Base-by-base conservation (phyloP, 2,329 filamentous ascomycete species). In the Colletotrichum sojae region DNA sequence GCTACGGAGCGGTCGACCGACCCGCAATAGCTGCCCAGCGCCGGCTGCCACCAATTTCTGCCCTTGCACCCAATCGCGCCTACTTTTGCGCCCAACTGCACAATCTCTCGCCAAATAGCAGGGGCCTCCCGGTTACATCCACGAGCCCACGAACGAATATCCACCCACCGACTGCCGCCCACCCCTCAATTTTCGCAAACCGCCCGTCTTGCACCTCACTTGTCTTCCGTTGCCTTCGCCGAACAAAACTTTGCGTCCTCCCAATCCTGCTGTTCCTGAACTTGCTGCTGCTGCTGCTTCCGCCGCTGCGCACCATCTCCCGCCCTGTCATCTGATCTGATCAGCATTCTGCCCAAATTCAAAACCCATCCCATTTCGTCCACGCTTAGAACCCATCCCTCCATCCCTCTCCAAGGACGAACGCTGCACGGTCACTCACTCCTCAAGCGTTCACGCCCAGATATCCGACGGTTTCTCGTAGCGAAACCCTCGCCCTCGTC, bases 1-100 rank as follows among this genome's bases (percentile, higher is more conserved):
- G 31, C 31, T 36, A 36, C 69, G 66, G 65, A 61, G 60, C 65
- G 69, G 64, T 65, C 45, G 66, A 60, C 48, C 22, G 70, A 55
- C 70, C 70, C 67, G 70, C 70, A 71, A 71, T 71, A 70, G 70
- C 70, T 71, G 69, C 69, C 69, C 66, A 71, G 69, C 69, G 62
- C 69, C 69, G 69, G 65, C 69, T 69, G 49, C 67, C 66, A 71
- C 66, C 46, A 65, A 46, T 56, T 68, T 55, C 62, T 36, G 31
- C 62, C 57, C 46, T 58, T 55, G 43, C 62, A 71, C 69, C 69
- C 67, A 70, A 70, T 70, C 62, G 69, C 67, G 57, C 69, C 49
- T 70, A 52, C 52, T 66, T 71, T 71, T 58, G 69, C 69, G 69
- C 69, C 69, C 69, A 71, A 71, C 69, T 49, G 62, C 67, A 64